phyloP scores from a whole-genome alignment of 2,329 filamentous ascomycete genomes.

The Aspergillus ibericus region DNA sequence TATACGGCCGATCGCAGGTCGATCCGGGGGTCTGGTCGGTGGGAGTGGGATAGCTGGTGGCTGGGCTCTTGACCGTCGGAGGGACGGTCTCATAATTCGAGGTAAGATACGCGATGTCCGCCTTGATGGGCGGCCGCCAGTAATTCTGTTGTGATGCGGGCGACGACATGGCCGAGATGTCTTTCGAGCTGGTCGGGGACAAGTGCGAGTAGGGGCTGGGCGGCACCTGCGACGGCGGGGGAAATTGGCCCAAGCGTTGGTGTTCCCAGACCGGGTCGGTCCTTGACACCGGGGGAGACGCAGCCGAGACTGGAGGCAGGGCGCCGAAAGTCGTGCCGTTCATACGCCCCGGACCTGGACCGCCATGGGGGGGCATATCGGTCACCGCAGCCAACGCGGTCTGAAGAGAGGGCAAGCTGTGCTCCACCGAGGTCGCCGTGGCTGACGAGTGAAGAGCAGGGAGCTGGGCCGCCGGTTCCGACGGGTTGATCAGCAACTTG shows the following conservation, averaged over 20 bases:
- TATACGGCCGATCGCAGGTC: slow-evolving; percentile 24
- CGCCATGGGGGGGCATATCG: slow-evolving; percentile 28
- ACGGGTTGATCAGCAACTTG: slow-evolving; percentile 35
- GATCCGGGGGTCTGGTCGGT: slow-evolving; percentile 33
- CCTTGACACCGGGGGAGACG: slow-evolving; percentile 28
- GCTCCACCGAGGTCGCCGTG: slow-evolving; percentile 35
- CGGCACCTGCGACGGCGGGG: slow-evolving; percentile 30
- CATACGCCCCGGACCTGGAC: slow-evolving; percentile 22
- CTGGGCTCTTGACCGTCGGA: slow-evolving; percentile 36
- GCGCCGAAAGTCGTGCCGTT: slow-evolving; percentile 26
- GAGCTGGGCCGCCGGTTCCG: slow-evolving; percentile 32
- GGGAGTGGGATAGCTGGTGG: slow-evolving; percentile 42
- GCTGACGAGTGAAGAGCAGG: slow-evolving; percentile 42
- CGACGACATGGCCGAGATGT: slow-evolving; percentile 37
- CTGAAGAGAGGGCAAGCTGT: slow-evolving; percentile 43
- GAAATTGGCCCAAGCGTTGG: slow-evolving; percentile 31
- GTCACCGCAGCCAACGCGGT: slow-evolving; percentile 36
- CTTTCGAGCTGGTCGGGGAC: slow-evolving; percentile 41
- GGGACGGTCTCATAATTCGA: slow-evolving; percentile 32
- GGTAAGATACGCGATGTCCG: slow-evolving; percentile 28
- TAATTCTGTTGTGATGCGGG: slow-evolving; percentile 32
- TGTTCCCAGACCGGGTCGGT: slow-evolving; percentile 32
- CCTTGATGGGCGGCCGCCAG: slow-evolving; percentile 30
- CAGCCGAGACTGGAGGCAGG: slow-evolving; percentile 24
- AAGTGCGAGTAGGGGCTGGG: slow-evolving; percentile 38